Evolutionary conservation across 345 rosid genomes (phyloP), one percentile per base, ranked within the genome.

Genomic region (Salix exigua): DNA sequence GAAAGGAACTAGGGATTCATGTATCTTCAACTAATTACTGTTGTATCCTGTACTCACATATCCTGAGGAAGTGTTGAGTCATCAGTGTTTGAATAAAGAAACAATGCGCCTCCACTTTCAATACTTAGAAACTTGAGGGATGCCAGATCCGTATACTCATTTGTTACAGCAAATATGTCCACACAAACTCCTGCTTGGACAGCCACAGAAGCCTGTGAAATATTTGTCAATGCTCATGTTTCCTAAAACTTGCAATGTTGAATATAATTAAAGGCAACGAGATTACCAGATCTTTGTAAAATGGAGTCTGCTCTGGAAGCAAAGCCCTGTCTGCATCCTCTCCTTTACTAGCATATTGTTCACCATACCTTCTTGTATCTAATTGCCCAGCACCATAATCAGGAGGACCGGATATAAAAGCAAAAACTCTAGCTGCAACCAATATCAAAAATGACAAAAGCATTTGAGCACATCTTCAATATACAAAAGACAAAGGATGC

Each of bases 41-140:
- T 21, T 55, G 68, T 4, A 70, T 67, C 66, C 66, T 48, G 73
- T 75, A 88, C 98, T 92, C 82, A 93, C 99, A 96, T 93, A 87
- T 96, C 99, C 89, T 92, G 99, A 82, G 99, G 99, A 86, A 96
- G 97, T 25, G 99, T 93, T 30, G 97, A 96, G 78, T 93, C 98
- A 85, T 96, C 99, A 2, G 98, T 92, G 82, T 83, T 93, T 79
- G 99, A 82, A 85, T 93, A 91, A 62, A 93, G 80, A 81, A 93
- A 91, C 72, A 96, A 71, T 7, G 98, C 91, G 68, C 97, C 98
- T n/a, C 98, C 99, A 87, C 98, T 93, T 86, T 93, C 99, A 70
- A 96, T 91, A 81, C 99, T 91, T 73, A 96, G 98, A 83, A 96
- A 96, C 77, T 96, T 96, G 70, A 96, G 87, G 67, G 98, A 93